Evolutionary conservation across 306 rosid genomes (phyloP).

Genomic region (Lathyrus oleraceus): DNA sequence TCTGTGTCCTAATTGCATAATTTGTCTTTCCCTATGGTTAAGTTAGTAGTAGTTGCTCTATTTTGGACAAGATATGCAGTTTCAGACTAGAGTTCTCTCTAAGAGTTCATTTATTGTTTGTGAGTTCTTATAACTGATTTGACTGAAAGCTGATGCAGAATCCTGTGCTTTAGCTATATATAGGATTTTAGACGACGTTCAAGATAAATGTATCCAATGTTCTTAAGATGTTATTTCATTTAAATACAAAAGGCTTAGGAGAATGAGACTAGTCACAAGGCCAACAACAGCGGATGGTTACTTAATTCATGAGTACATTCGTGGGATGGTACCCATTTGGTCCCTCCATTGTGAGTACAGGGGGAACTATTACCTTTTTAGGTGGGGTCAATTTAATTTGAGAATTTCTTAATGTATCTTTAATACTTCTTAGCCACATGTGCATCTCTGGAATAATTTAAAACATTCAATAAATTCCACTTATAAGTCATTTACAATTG

Average conservation of each 20-base stretch:
- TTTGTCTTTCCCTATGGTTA: constrained; percentile 12
- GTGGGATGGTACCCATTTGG: neutral
- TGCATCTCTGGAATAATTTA: too few relatives aligned
- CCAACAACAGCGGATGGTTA: too few relatives aligned
- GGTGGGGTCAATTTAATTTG: neutral
- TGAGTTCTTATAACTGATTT: constrained; percentile 7
- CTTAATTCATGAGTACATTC: neutral
- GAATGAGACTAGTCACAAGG: neutral
- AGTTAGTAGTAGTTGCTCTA: constrained; percentile 23
- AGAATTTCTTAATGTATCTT: too few relatives aligned
- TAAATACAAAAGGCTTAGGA: neutral
- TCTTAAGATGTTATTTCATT: constrained; percentile 10
- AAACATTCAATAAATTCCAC: too few relatives aligned
- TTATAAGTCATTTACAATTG: too few relatives aligned
- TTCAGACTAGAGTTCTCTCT: constrained; percentile 28
- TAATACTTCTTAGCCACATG: too few relatives aligned
- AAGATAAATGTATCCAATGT: constrained; percentile 18
- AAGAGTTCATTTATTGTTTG: constrained; percentile 27
- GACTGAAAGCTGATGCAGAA: constrained; percentile 1
- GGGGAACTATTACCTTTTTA: neutral
- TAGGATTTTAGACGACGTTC: neutral
- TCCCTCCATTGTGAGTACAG: neutral
- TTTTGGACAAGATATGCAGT: constrained; percentile 35
- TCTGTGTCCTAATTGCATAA: constrained; percentile 25
- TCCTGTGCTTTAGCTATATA: constrained; percentile 1